Evolutionary conservation across 1,284 basidiomycete species (phyloP).

Genomic region (Moesziomyces antarcticus): DNA sequence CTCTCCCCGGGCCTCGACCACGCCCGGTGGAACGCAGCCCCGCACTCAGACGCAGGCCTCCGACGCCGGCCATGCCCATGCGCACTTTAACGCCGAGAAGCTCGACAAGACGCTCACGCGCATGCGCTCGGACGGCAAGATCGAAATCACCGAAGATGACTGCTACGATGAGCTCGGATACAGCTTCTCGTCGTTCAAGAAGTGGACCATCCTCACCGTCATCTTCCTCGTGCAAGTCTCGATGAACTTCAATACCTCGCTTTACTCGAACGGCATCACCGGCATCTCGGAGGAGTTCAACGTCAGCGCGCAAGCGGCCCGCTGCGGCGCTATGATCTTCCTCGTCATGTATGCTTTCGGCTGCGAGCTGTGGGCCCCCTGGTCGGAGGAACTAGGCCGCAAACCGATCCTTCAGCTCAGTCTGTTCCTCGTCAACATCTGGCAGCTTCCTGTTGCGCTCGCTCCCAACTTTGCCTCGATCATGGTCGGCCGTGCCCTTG

Average conservation of each 20-base stretch:
- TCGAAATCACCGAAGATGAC: conserved; percentile 47
- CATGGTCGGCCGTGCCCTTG: conserved; percentile 68
- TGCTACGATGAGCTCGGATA: conserved; percentile 56
- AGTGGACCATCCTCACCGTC: conserved; percentile 67
- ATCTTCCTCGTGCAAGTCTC: conserved; percentile 68
- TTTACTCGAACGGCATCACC: conserved; percentile 66
- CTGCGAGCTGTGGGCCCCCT: conserved; percentile 65
- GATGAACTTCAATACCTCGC: conserved; percentile 68
- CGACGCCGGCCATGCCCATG: conserved; percentile 17
- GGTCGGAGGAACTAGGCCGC: conserved; percentile 67
- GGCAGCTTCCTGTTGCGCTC: conserved; percentile 43
- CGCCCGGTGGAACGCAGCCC: conserved; percentile 15
- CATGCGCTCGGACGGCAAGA: conserved; percentile 44
- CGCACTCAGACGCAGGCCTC: conserved; percentile 15
- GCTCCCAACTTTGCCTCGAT: conserved; percentile 65
- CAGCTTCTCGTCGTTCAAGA: conserved; percentile 63
- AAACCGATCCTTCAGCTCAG: conserved; percentile 64
- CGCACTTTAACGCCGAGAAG: conserved; percentile 45
- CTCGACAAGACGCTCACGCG: conserved; percentile 35
- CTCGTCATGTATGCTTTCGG: conserved; percentile 69
- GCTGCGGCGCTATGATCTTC: conserved; percentile 67
- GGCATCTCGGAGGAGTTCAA: conserved; percentile 63
- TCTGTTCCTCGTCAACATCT: conserved; percentile 68
- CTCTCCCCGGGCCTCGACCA: conserved; percentile 15
- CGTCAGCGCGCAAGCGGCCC: conserved; percentile 67